Conservation (phyloP, 2,329 filamentous ascomycete genomes). For the Cladorrhinum sp. region DNA sequence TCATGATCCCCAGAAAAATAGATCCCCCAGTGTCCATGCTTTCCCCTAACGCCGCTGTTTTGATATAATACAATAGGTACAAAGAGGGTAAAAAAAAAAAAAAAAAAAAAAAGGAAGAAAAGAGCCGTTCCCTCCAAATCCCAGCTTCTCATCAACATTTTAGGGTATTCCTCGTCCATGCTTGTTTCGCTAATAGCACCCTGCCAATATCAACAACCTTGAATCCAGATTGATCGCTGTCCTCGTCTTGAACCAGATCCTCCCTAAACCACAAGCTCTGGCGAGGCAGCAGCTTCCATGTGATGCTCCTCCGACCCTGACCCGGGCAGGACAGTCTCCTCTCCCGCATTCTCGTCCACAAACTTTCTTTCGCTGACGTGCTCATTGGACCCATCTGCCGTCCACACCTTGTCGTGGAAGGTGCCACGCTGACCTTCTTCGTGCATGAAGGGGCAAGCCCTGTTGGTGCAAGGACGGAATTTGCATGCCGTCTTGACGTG, state of each 20-base stretch:
- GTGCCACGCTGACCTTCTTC: conserved; percentile 83
- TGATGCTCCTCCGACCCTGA: conserved; percentile 35
- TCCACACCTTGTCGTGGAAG: conserved; percentile 91
- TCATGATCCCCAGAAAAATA: background rate
- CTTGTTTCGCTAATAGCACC: background rate
- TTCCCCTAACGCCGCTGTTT: conserved; percentile 8
- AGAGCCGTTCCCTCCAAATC: background rate
- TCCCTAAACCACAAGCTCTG: conserved; percentile 26
- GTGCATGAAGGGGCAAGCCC: conserved; percentile 85
- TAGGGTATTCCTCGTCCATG: conserved; percentile 4
- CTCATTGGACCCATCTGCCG: conserved; percentile 55
- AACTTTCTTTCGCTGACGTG: conserved; percentile 90
- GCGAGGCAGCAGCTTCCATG: conserved; percentile 14
- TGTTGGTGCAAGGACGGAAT: conserved; percentile 87
- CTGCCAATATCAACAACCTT: background rate
- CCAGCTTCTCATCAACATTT: background rate
- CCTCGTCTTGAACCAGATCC: background rate
- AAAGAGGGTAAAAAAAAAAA: background rate
- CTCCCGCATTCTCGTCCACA: conserved; percentile 63
- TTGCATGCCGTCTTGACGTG: conserved; percentile 83
- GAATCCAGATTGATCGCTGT: background rate
- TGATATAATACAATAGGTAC: conserved; percentile 8
- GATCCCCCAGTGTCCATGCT: background rate
- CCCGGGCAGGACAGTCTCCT: conserved; percentile 71
- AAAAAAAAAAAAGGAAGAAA: background rate